phyloP scores from a whole-genome alignment of 139 green algal genomes.

The Auxenochlorella pyrenoidosa region DNA sequence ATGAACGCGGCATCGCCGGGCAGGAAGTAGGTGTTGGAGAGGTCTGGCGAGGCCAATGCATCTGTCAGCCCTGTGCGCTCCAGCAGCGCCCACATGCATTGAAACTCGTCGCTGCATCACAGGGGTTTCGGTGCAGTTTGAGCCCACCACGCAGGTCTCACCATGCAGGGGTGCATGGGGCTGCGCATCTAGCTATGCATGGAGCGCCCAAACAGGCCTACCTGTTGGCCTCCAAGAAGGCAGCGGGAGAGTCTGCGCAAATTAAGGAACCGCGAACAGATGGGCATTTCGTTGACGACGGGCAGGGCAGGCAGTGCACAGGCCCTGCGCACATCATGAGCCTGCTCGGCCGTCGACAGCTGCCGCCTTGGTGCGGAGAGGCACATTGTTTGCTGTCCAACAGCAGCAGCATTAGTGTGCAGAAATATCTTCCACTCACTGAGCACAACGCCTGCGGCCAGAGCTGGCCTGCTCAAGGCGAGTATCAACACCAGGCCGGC shows the following conservation, averaged over 20 bases:
- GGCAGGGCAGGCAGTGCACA: too few species aligned
- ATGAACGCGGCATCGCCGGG: constrained; percentile 5
- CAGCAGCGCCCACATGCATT: constrained; percentile 9
- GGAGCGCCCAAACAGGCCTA: too few species aligned
- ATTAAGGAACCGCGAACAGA: neutral
- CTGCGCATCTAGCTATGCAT: too few species aligned
- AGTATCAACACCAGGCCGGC: neutral
- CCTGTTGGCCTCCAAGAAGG: neutral
- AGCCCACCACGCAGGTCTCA: too few species aligned
- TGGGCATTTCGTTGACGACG: neutral
- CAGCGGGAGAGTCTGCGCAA: neutral
- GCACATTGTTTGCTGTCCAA: too few species aligned
- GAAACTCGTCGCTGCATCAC: neutral
- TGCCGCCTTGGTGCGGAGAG: neutral
- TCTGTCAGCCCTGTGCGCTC: neutral
- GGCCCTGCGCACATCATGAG: too few species aligned
- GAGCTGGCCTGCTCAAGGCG: neutral
- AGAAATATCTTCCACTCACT: neutral
- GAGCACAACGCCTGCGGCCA: neutral
- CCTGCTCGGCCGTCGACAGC: neutral
- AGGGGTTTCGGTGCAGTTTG: too few species aligned
- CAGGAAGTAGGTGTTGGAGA: constrained; percentile 18
- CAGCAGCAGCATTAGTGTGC: too few species aligned
- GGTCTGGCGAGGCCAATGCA: neutral
- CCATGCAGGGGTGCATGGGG: too few species aligned